Conservation (phyloP, 2,329 filamentous ascomycete species). For the Colletotrichum incanum region DNA sequence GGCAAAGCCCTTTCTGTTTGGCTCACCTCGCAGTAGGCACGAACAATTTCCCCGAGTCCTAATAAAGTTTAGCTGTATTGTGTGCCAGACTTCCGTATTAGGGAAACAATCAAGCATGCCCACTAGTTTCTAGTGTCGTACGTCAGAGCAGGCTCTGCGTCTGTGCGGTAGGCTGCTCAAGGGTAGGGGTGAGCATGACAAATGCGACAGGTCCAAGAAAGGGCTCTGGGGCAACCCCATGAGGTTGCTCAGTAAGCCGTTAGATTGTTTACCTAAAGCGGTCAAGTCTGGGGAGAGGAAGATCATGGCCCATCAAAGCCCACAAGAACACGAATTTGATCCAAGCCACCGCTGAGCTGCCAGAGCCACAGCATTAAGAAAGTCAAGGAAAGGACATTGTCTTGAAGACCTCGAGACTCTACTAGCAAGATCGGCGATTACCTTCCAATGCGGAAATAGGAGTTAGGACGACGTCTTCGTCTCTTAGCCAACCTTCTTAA, state of each 20-base stretch:
- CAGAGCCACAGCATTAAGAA: too few species aligned
- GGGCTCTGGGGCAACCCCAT: not conserved
- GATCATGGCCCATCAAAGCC: not conserved
- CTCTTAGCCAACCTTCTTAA: not conserved
- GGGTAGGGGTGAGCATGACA: not conserved
- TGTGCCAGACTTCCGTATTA: not conserved
- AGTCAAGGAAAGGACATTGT: too few species aligned
- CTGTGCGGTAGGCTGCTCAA: not conserved
- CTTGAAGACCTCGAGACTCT: too few species aligned
- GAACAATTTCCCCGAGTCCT: not conserved
- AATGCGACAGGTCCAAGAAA: not conserved
- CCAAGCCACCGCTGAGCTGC: not conserved
- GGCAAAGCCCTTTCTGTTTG: too few species aligned
- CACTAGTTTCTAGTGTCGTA: not conserved
- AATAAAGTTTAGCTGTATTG: not conserved
- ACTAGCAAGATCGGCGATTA: not conserved
- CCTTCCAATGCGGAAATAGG: not conserved
- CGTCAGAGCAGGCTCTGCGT: not conserved
- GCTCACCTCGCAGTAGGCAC: not conserved
- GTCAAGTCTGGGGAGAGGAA: not conserved
- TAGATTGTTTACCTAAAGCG: not conserved
- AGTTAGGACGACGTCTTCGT: not conserved
- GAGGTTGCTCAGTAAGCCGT: not conserved
- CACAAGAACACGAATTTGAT: not conserved
- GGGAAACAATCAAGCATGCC: not conserved